Percentiles rank a stretch among this genome's conserved stretches.
Evolutionary conservation across 768 basidiomycete genomes (phyloP).

Genomic region (Candolleomyces eurysporus): DNA sequence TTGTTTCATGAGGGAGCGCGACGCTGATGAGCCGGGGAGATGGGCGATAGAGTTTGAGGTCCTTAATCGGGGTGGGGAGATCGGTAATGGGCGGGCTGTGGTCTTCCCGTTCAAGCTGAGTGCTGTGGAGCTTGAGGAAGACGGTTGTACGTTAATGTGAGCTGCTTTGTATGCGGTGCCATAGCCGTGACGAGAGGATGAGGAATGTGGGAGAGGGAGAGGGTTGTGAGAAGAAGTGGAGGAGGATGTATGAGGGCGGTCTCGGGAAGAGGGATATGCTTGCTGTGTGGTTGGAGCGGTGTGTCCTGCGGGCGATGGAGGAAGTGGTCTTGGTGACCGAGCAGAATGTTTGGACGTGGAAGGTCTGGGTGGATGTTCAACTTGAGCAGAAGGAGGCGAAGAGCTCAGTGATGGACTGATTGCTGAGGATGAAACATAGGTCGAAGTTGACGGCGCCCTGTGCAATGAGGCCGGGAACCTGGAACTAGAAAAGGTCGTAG

Average conservation of each 20-base stretch:
- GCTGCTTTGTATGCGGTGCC: neutral
- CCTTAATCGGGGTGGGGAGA: neutral
- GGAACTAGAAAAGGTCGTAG: too few relatives aligned
- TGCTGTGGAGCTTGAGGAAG: neutral
- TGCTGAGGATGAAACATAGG: neutral
- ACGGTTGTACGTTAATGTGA: neutral
- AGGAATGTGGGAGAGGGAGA: neutral
- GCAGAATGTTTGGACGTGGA: too few relatives aligned
- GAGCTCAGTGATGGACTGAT: neutral
- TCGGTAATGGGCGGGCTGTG: neutral
- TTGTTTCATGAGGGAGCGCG: conserved; percentile 1
- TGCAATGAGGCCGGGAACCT: too few relatives aligned
- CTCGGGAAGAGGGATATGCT: too few relatives aligned
- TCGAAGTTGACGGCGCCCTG: neutral
- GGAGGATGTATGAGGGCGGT: neutral
- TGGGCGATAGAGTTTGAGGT: neutral
- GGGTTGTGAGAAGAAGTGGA: neutral
- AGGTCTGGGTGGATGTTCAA: too few relatives aligned
- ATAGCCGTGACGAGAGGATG: conserved; percentile 1
- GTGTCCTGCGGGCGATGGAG: conserved; percentile 1
- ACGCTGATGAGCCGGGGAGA: neutral
- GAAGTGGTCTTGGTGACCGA: conserved; percentile 3
- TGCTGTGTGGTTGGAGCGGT: too few relatives aligned
- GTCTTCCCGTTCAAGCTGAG: neutral
- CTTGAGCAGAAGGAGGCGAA: too few relatives aligned